Conservation (phyloP, 352 stramenopile genomes). For the Globisporangium paroecandrum region DNA sequence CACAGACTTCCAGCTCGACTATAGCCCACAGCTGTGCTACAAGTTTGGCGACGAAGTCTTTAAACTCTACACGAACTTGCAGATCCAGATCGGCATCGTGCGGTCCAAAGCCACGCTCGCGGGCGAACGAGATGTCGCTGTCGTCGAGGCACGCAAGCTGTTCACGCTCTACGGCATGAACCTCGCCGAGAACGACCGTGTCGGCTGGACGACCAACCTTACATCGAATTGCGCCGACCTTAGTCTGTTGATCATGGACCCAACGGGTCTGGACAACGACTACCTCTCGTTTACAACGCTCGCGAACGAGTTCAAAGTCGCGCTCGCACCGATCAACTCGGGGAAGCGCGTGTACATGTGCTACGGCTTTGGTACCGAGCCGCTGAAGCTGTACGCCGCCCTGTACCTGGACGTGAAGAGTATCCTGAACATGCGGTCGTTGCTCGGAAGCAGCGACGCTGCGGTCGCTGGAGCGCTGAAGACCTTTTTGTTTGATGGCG, state of each 20-base stretch:
- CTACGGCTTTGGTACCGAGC: constrained; percentile 61
- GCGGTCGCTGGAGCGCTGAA: constrained; percentile 47
- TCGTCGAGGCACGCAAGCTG: constrained; percentile 40
- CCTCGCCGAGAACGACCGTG: constrained; percentile 37
- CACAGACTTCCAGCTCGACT: constrained; percentile 38
- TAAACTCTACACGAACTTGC: constrained; percentile 47
- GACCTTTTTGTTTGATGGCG: constrained; percentile 62
- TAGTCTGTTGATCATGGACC: constrained; percentile 30
- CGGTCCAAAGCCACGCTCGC: constrained; percentile 27
- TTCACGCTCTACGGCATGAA: constrained; percentile 52
- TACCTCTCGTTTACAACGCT: constrained; percentile 43
- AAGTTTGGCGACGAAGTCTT: constrained; percentile 57
- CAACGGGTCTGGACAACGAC: constrained; percentile 31
- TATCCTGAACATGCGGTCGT: constrained; percentile 44
- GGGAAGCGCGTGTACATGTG: constrained; percentile 56
- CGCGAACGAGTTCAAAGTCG: constrained; percentile 31
- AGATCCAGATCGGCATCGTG: constrained; percentile 54
- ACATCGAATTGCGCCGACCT: constrained; percentile 30
- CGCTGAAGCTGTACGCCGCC: constrained; percentile 40
- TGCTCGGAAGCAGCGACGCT: constrained; percentile 36
- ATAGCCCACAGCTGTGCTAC: constrained; percentile 57
- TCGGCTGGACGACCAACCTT: constrained; percentile 44
- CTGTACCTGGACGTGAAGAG: constrained; percentile 64
- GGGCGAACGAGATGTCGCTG: constrained; percentile 48
- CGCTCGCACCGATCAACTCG: constrained; percentile 42